Conservation (phyloP, 108 stramenopile genomes). For the Skeletonema menzelii region DNA sequence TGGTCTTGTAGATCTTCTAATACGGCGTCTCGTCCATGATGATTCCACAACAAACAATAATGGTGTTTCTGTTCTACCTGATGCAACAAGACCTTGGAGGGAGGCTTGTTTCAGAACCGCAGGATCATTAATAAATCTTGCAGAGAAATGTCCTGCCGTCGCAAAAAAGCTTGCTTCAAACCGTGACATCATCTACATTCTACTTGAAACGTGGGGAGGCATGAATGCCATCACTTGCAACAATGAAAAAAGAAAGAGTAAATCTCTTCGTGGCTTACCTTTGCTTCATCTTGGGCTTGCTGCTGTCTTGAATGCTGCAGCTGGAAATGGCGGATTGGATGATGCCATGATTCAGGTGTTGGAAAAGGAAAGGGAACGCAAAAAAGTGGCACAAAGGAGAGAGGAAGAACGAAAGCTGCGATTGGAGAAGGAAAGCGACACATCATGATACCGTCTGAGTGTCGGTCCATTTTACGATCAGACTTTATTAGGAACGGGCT, state of each 20-base stretch:
- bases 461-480: not conserved
- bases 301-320: constrained; percentile 49
- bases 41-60: not conserved
- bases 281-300: constrained; percentile 48
- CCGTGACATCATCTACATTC: constrained; percentile 29
- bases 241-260: constrained; percentile 6
- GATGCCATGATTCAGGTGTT: constrained; percentile 37
- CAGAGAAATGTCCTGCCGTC: constrained; percentile 50
- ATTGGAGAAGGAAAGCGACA: not conserved
- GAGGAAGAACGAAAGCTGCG: constrained; percentile 43
- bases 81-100: constrained; percentile 40
- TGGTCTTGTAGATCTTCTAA: constrained; percentile 36
- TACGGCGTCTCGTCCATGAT: constrained; percentile 29
- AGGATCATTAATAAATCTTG: constrained; percentile 56
- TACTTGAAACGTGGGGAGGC: constrained; percentile 58
- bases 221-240: constrained; percentile 20
- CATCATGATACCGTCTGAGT: not conserved
- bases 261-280: constrained; percentile 22
- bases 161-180: constrained; percentile 40
- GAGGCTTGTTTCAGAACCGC: constrained; percentile 52
- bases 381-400: constrained; percentile 37
- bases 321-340: constrained; percentile 32
- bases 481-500: not conserved
- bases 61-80: constrained; percentile 12
- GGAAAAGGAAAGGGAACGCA: constrained; percentile 43